phyloP scores from a whole-genome alignment of 495 filamentous ascomycete species.

The Penicillium pancosmium region DNA sequence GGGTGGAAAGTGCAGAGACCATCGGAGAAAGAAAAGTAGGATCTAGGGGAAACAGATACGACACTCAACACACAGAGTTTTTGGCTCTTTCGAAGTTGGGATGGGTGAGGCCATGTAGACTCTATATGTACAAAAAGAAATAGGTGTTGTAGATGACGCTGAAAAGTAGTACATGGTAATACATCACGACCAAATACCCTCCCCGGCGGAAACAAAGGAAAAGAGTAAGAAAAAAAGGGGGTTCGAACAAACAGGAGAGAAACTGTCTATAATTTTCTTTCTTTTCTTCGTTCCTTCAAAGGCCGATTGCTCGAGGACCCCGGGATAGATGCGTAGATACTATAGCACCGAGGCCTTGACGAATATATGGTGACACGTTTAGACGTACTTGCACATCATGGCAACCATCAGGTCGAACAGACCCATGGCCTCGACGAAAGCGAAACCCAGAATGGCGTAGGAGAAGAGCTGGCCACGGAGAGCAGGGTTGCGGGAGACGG shows the following conservation, averaged over 20 bases:
- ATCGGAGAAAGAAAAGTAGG: slow-evolving; percentile 9
- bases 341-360: not conserved
- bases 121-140: slow-evolving; percentile 52
- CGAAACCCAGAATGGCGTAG: slow-evolving; percentile 92
- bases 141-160: slow-evolving; percentile 41
- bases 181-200: slow-evolving; percentile 42
- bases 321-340: slow-evolving; percentile 2
- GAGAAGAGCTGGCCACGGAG: slow-evolving; percentile 90
- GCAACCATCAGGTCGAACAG: slow-evolving; percentile 93
- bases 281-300: slow-evolving; percentile 22
- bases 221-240: slow-evolving; percentile 12
- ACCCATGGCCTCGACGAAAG: slow-evolving; percentile 92
- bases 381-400: slow-evolving; percentile 76
- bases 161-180: slow-evolving; percentile 47
- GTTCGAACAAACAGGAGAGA: slow-evolving; percentile 13
- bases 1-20: not conserved
- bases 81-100: slow-evolving; percentile 39
- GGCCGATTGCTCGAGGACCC: slow-evolving; percentile 13
- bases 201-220: slow-evolving; percentile 30
- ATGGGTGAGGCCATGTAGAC: slow-evolving; percentile 41
- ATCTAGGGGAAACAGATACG: slow-evolving; percentile 21
- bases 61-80: slow-evolving; percentile 41
- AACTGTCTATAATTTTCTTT: slow-evolving; percentile 23
- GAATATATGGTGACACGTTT: slow-evolving; percentile 29
- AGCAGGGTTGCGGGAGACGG: slow-evolving; percentile 85